Percentiles rank a stretch among this genome's conserved stretches.
Conservation (phyloP, 345 rosid species). For the Hibiscus tridactylites region DNA sequence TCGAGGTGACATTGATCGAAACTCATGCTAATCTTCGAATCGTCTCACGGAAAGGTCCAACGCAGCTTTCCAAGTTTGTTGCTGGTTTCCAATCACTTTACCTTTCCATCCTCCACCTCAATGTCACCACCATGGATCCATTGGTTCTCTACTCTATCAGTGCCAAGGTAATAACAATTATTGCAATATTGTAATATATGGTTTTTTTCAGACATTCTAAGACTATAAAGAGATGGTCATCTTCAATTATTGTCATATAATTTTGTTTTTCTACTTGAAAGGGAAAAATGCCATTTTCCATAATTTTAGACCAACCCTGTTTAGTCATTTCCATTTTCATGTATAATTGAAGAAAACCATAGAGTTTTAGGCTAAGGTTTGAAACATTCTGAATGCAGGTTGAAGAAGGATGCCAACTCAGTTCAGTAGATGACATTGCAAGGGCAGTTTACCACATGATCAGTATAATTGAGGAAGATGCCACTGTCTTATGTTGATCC, state of each 20-base stretch:
- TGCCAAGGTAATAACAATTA: slow-evolving; percentile 48
- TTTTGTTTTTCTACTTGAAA: slow-evolving; percentile 1
- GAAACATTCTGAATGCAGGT: slow-evolving; percentile 34
- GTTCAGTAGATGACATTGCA: slow-evolving; percentile 80
- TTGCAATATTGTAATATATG: not conserved
- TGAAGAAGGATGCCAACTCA: slow-evolving; percentile 88
- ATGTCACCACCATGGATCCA: slow-evolving; percentile 44
- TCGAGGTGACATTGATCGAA: slow-evolving; percentile 79
- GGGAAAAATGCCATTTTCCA: slow-evolving; percentile 3
- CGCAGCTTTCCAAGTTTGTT: slow-evolving; percentile 55
- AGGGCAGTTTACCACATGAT: slow-evolving; percentile 83
- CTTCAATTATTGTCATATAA: slow-evolving; percentile 5
- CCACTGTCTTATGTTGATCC: slow-evolving; percentile 22
- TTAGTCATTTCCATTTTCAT: not conserved
- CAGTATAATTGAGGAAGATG: slow-evolving; percentile 49
- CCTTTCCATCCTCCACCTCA: slow-evolving; percentile 72
- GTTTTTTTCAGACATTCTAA: not conserved
- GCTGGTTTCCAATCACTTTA: slow-evolving; percentile 50
- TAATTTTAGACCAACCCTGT: not conserved
- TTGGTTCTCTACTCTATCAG: slow-evolving; percentile 68
- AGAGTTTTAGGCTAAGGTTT: slow-evolving; percentile 13
- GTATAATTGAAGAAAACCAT: slow-evolving; percentile 6
- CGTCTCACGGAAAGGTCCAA: slow-evolving; percentile 42
- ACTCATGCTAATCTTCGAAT: slow-evolving; percentile 82
- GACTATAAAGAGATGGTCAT: not conserved